Conservation (phyloP, 441 rosid species). For the Populus hybrid region DNA sequence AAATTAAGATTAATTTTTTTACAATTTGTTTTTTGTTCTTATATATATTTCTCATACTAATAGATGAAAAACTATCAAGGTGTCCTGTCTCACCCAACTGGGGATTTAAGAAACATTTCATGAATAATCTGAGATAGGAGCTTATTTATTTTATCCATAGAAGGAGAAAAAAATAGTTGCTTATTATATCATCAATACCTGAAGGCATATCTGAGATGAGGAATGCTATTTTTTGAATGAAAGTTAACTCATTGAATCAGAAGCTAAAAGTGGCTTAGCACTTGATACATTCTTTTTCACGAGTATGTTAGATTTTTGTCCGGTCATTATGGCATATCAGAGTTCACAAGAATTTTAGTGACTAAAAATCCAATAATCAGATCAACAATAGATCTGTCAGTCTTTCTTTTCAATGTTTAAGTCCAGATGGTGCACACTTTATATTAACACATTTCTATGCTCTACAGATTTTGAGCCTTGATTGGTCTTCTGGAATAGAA, state of each 20-base stretch:
- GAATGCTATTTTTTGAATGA: neutral
- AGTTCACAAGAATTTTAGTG: neutral
- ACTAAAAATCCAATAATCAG: neutral
- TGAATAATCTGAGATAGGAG: neutral
- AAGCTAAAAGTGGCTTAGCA: neutral
- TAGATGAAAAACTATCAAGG: neutral
- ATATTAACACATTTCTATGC: conserved; percentile 15
- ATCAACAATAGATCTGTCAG: neutral
- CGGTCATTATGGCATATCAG: neutral
- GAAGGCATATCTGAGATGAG: neutral
- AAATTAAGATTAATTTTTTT: neutral
- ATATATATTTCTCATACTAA: neutral
- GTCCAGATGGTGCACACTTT: conserved; percentile 2
- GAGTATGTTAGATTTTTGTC: neutral
- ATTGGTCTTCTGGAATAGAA: conserved; percentile 53
- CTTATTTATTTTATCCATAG: neutral
- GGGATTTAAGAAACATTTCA: neutral
- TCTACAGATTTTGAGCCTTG: conserved; percentile 54
- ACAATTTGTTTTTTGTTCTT: neutral
- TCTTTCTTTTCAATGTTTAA: neutral
- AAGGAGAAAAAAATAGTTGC: neutral
- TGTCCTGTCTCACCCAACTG: neutral
- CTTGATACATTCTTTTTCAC: neutral
- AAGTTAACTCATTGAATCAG: neutral
- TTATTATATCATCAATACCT: neutral